These are phyloP conservation scores for Pterulicium gracile DNA, from an alignment of 1,284 basidiomycete species.

Conservation along the genomic window DNA sequence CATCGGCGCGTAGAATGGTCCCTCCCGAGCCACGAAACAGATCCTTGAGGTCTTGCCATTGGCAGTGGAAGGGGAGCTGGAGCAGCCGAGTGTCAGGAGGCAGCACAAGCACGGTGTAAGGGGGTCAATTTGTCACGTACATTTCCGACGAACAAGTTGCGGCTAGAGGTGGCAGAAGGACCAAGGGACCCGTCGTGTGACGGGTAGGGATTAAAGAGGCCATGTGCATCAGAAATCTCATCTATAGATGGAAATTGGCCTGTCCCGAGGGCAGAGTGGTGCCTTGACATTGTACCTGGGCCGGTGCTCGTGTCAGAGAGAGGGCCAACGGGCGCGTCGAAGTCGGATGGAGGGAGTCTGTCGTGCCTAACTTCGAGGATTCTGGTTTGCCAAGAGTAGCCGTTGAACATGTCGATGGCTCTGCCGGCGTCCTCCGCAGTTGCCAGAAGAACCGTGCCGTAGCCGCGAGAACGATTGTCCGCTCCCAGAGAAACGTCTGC, in stretches of 20 bases:
- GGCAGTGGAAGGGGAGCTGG: conserved; percentile 90
- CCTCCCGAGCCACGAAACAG: conserved; percentile 84
- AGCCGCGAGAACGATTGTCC: conserved; percentile 87
- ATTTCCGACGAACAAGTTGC: conserved; percentile 67
- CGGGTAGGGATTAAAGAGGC: conserved; percentile 7
- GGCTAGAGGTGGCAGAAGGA: conserved; percentile 18
- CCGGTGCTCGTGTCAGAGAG: conserved; percentile 9
- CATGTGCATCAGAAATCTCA: conserved; percentile 17
- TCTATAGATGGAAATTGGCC: conserved; percentile 9
- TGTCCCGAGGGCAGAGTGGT: not conserved
- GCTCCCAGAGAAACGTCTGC: conserved; percentile 90
- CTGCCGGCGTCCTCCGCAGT: conserved; percentile 86
- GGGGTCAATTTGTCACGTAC: conserved; percentile 24
- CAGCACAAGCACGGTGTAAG: conserved; percentile 5
- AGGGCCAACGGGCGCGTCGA: conserved; percentile 22
- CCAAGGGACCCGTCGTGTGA: conserved; percentile 11
- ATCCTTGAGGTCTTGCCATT: conserved; percentile 97
- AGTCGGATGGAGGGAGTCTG: conserved; percentile 46
- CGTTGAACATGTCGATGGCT: conserved; percentile 85
- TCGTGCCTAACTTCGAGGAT: conserved; percentile 83
- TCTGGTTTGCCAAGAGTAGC: conserved; percentile 88
- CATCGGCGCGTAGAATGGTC: conserved; percentile 80
- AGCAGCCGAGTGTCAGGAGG: conserved; percentile 2
- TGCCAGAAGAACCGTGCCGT: conserved; percentile 88
- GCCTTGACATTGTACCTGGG: not conserved